Evolutionary conservation across 2,329 filamentous ascomycete genomes (phyloP).

Genomic region (Sarocladiaceae sp.): DNA sequence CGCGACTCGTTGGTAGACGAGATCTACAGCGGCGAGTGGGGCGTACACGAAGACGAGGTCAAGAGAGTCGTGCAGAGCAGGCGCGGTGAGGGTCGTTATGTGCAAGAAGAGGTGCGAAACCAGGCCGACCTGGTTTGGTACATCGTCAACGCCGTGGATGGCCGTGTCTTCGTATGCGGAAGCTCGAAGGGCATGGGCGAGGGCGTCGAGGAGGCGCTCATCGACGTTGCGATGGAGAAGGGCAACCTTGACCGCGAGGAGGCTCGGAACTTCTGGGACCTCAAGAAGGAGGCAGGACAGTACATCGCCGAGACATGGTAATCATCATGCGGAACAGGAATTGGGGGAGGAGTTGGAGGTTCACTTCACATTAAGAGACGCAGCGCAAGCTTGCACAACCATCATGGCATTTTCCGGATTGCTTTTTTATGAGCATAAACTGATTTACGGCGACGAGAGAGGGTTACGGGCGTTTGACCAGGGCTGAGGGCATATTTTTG

Average conservation of each 20-base stretch:
- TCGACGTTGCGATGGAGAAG: conserved; percentile 90
- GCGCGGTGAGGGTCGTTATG: conserved; percentile 78
- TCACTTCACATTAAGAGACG: background rate
- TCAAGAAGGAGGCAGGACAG: conserved; percentile 89
- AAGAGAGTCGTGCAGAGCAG: conserved; percentile 78
- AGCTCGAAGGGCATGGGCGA: conserved; percentile 97
- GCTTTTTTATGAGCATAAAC: background rate
- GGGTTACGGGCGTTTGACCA: background rate
- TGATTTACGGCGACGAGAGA: background rate
- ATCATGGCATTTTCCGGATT: background rate
- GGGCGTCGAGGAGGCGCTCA: conserved; percentile 81
- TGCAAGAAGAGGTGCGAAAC: conserved; percentile 88
- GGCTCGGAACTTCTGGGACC: conserved; percentile 81
- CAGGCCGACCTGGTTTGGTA: conserved; percentile 98
- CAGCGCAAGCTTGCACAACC: background rate
- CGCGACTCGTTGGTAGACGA: conserved; percentile 94
- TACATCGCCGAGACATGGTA: conserved; percentile 85
- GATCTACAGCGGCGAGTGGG: conserved; percentile 94
- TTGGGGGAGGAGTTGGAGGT: background rate
- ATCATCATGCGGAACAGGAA: too few species aligned
- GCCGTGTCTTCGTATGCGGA: conserved; percentile 93
- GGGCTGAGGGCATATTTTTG: too few species aligned
- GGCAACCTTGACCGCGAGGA: conserved; percentile 80
- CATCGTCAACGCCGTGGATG: conserved; percentile 93
- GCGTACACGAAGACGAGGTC: conserved; percentile 82